Percentiles rank a stretch among this genome's conserved stretches.
Conservation (phyloP, 2,329 filamentous ascomycete species). For the Cordyceps fumosorosea region DNA sequence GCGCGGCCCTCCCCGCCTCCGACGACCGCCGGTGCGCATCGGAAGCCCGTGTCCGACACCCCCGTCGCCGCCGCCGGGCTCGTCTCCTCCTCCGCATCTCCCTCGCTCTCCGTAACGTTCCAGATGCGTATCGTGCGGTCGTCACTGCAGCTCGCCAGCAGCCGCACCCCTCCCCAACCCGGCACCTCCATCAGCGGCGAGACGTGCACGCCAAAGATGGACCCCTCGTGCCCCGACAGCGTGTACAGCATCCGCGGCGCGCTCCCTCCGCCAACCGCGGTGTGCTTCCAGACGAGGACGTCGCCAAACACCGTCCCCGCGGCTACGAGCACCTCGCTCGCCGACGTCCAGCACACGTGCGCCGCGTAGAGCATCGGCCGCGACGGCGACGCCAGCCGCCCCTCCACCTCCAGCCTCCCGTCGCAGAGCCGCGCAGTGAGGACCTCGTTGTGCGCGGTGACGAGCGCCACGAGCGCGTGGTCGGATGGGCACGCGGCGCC, state of each 20-base stretch:
- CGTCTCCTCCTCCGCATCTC: neutral
- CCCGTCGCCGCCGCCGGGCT: slow-evolving; percentile 30
- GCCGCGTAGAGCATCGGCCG: slow-evolving; percentile 86
- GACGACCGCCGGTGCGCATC: slow-evolving; percentile 20
- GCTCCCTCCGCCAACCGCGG: neutral
- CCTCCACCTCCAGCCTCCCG: slow-evolving; percentile 31
- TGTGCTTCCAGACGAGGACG: slow-evolving; percentile 79
- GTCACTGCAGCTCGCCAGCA: slow-evolving; percentile 92
- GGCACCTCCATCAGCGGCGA: slow-evolving; percentile 46
- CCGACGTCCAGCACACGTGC: slow-evolving; percentile 57
- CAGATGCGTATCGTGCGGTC: slow-evolving; percentile 85
- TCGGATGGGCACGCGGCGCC: slow-evolving; percentile 46
- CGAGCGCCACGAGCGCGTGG: slow-evolving; percentile 45
- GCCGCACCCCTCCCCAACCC: slow-evolving; percentile 38
- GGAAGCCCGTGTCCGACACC: slow-evolving; percentile 58
- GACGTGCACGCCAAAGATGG: slow-evolving; percentile 83
- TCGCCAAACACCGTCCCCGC: slow-evolving; percentile 93
- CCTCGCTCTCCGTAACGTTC: slow-evolving; percentile 60
- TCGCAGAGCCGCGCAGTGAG: slow-evolving; percentile 40
- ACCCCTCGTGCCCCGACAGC: slow-evolving; percentile 74
- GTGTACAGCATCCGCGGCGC: slow-evolving; percentile 43
- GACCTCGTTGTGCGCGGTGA: slow-evolving; percentile 86
- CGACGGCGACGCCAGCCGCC: slow-evolving; percentile 57
- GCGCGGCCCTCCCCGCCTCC: slow-evolving; percentile 9
- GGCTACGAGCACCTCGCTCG: slow-evolving; percentile 62